These are phyloP conservation scores for Saccharomycopsis hybrid DNA, from an alignment of 1,139 yeast species.

Conservation along the genomic window DNA sequence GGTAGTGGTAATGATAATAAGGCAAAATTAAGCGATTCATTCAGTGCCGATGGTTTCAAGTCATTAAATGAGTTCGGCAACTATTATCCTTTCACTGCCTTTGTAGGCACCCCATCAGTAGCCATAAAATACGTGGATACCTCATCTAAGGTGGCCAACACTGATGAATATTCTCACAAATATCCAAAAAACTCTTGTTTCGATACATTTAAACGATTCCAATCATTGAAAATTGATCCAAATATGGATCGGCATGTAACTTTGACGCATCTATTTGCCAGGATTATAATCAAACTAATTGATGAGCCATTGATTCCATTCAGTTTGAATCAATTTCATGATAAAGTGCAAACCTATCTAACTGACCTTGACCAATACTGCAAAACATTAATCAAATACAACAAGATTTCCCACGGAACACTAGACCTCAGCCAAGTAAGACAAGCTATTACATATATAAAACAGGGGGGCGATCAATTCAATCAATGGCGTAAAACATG, in stretches of 20 bases:
- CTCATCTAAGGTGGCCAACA: constrained; percentile 24
- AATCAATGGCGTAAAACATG: constrained; percentile 41
- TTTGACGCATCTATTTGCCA: constrained; percentile 51
- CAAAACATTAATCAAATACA: too few relatives aligned
- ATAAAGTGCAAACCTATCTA: constrained; percentile 38
- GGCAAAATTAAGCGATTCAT: constrained; percentile 13
- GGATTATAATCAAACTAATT: constrained; percentile 46
- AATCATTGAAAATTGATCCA: constrained; percentile 42
- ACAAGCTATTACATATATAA: constrained; percentile 31
- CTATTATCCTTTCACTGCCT: constrained; percentile 58
- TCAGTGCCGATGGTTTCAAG: constrained; percentile 9
- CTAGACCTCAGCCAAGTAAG: constrained; percentile 29
- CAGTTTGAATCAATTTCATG: constrained; percentile 46
- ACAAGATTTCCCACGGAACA: constrained; percentile 23
- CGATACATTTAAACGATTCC: constrained; percentile 59
- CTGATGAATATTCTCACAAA: constrained; percentile 21
- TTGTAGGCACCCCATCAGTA: constrained; percentile 64
- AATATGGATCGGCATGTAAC: constrained; percentile 51
- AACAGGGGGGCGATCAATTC: constrained; percentile 36
- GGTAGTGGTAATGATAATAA: constrained; percentile 5
- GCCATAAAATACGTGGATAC: constrained; percentile 28
- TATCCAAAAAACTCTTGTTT: constrained; percentile 59
- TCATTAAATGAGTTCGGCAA: constrained; percentile 50
- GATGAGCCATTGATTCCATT: constrained; percentile 78
- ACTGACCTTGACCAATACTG: constrained; percentile 45